phyloP scores from a whole-genome alignment of 1,284 basidiomycete species.

The Fomitopsis pinicola region DNA sequence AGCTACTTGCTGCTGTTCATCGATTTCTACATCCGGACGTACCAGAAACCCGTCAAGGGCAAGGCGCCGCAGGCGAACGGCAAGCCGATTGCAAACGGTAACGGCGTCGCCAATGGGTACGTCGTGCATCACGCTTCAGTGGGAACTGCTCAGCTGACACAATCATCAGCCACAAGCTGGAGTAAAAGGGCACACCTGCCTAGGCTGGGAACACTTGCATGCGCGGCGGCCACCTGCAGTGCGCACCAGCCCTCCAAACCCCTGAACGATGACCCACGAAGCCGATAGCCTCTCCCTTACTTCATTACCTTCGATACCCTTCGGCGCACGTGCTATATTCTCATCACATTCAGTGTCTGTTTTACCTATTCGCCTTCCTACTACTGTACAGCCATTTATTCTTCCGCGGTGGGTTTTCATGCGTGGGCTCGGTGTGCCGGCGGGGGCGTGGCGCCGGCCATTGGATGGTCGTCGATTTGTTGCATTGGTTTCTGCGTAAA shows the following conservation, averaged over 20 bases:
- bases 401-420: slow-evolving; percentile 14
- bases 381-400: slow-evolving; percentile 18
- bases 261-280: slow-evolving; percentile 4
- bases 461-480: background rate
- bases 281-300: slow-evolving; percentile 1
- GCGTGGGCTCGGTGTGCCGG: background rate
- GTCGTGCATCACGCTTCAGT: background rate
- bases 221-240: background rate
- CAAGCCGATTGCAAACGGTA: slow-evolving; percentile 31
- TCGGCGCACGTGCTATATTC: slow-evolving; percentile 12
- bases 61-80: slow-evolving; percentile 32
- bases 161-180: slow-evolving; percentile 25
- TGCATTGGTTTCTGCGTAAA: background rate
- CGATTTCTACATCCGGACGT: slow-evolving; percentile 84
- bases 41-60: slow-evolving; percentile 57
- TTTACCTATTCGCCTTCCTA: background rate
- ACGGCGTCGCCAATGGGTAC: slow-evolving; percentile 29
- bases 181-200: slow-evolving; percentile 15
- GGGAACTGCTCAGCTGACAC: background rate
- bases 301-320: slow-evolving; percentile 19
- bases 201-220: background rate
- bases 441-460: too few relatives aligned
- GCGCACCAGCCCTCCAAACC: background rate
- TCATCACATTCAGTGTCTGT: slow-evolving; percentile 10
- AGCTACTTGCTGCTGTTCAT: slow-evolving; percentile 91